Conservation (phyloP, 2,329 filamentous ascomycete species). For the Catunica adiposa region DNA sequence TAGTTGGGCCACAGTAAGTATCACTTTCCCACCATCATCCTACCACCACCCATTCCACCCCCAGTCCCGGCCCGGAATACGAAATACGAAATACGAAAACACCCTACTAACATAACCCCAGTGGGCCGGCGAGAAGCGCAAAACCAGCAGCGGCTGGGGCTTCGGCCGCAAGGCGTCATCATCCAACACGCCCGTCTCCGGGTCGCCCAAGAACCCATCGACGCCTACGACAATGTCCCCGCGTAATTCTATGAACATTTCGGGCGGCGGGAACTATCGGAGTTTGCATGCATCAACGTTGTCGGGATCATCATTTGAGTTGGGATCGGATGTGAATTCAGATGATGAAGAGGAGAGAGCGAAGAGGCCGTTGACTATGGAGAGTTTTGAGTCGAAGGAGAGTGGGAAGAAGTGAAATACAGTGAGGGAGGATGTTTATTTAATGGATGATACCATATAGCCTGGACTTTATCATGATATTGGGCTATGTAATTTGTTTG, state of each 20-base stretch:
- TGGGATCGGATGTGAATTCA: conserved; percentile 10
- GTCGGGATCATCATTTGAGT: conserved; percentile 11
- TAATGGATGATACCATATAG: background rate
- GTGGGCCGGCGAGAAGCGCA: conserved; percentile 63
- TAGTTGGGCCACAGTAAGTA: conserved; percentile 40
- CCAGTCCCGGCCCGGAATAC: background rate
- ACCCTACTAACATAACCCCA: background rate
- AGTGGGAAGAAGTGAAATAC: background rate
- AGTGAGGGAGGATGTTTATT: background rate
- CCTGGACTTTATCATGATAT: too few relatives aligned
- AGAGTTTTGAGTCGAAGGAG: background rate
- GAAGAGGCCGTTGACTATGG: background rate
- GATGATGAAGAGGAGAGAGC: conserved; percentile 9
- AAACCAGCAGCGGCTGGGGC: conserved; percentile 30
- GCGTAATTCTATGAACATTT: conserved; percentile 3
- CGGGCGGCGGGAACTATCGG: conserved; percentile 2
- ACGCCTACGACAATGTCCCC: conserved; percentile 18
- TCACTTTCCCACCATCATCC: too few relatives aligned
- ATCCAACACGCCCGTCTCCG: conserved; percentile 18
- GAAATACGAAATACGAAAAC: background rate
- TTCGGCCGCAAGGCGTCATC: conserved; percentile 25
- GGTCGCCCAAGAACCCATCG: conserved; percentile 21
- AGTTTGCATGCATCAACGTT: conserved; percentile 10
- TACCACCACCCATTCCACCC: background rate
- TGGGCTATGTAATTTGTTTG: too few relatives aligned